Conservation (phyloP, 768 basidiomycete genomes). For the Krasilnikovozyma curviuscula region DNA sequence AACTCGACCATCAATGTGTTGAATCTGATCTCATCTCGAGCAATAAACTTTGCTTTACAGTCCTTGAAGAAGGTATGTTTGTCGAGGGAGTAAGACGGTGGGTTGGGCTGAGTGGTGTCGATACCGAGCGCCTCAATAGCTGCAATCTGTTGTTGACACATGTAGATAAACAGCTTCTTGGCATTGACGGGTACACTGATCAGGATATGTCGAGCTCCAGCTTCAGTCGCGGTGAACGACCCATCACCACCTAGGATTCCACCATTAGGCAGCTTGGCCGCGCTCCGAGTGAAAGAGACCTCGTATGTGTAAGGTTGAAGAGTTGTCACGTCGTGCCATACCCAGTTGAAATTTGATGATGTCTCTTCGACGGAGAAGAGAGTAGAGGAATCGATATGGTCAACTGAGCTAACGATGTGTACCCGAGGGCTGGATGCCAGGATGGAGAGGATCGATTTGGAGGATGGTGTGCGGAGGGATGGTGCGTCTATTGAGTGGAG, state of each 20-base stretch:
- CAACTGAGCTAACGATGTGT: conserved; percentile 66
- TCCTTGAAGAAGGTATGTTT: conserved; percentile 23
- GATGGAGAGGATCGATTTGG: conserved; percentile 46
- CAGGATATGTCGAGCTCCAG: conserved; percentile 58
- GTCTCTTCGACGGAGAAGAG: conserved; percentile 44
- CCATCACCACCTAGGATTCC: conserved; percentile 27
- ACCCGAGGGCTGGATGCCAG: conserved; percentile 56
- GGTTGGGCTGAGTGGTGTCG: conserved; percentile 29
- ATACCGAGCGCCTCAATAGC: conserved; percentile 30
- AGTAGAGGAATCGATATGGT: conserved; percentile 64
- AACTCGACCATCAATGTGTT: conserved; percentile 72
- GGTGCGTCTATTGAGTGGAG: conserved; percentile 78
- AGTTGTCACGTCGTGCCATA: conserved; percentile 72
- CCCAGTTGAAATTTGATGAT: conserved; percentile 24
- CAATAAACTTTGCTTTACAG: conserved; percentile 59
- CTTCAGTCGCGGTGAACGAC: conserved; percentile 35
- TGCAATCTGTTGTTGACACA: conserved; percentile 50
- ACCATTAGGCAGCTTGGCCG: conserved; percentile 21
- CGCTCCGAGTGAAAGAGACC: conserved; percentile 23
- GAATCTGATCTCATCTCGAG: conserved; percentile 68
- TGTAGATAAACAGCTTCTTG: conserved; percentile 54
- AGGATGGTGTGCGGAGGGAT: conserved; percentile 42
- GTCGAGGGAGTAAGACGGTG: conserved; percentile 41
- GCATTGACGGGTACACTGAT: conserved; percentile 74
- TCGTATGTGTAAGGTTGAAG: conserved; percentile 65